Evolutionary conservation across 495 filamentous ascomycete genomes (phyloP).

Genomic region (Astrocystis sublimbata): DNA sequence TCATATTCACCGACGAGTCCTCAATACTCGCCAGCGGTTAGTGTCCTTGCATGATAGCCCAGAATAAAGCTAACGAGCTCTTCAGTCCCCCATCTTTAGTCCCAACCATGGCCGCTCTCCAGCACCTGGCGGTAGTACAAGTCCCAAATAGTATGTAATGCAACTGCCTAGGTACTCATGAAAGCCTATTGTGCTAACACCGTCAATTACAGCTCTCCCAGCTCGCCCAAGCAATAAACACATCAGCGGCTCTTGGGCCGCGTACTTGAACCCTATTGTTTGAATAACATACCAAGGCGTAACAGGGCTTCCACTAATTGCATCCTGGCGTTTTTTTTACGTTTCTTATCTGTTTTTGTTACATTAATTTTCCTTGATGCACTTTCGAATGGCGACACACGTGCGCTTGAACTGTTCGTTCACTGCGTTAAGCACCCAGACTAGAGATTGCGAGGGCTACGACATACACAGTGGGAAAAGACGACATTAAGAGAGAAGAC

Average conservation of each 20-base stretch:
- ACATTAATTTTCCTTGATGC: neutral
- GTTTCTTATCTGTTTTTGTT: neutral
- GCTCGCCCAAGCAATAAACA: constrained; percentile 19
- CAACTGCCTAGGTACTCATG: neutral
- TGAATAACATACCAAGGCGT: constrained; percentile 21
- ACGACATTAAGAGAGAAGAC: constrained; percentile 1
- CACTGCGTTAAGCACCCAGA: constrained; percentile 8
- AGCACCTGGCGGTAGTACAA: constrained; percentile 19
- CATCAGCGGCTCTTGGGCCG: neutral
- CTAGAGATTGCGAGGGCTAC: constrained; percentile 15
- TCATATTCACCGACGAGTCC: constrained; percentile 69
- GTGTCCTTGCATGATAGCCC: neutral
- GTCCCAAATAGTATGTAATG: constrained; percentile 24
- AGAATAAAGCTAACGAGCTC: constrained; percentile 18
- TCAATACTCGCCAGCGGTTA: constrained; percentile 52
- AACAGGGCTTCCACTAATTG: constrained; percentile 4
- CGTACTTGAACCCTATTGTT: constrained; percentile 9
- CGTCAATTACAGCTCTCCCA: constrained; percentile 15
- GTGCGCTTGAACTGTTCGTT: constrained; percentile 10
- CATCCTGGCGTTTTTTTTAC: constrained; percentile 19
- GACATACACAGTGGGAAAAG: constrained; percentile 8
- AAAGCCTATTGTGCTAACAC: neutral
- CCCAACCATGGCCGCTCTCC: constrained; percentile 18
- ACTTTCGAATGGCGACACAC: neutral
- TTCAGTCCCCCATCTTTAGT: constrained; percentile 26